Conservation (phyloP, 225 moss, liverwort and hornwort species). For the Polytrichum formosum region DNA sequence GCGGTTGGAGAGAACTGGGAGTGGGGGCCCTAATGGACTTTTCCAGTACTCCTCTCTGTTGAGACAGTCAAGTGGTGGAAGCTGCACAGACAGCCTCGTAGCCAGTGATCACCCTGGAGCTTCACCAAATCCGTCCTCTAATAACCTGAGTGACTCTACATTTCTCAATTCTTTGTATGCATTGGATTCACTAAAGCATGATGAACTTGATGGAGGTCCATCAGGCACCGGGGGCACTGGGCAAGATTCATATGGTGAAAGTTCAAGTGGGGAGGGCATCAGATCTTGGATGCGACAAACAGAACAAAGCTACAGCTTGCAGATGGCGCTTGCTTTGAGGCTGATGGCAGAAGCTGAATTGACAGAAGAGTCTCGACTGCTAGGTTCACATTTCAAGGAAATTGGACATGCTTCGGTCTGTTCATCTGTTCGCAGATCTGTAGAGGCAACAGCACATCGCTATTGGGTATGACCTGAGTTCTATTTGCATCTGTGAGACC, state of each 20-base stretch:
- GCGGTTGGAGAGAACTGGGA: slow-evolving; percentile 5
- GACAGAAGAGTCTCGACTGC: slow-evolving; percentile 40
- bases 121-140: slow-evolving; percentile 8
- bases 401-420: slow-evolving; percentile 16
- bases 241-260: slow-evolving; percentile 1
- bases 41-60: slow-evolving; percentile 9
- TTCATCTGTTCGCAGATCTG: slow-evolving; percentile 49
- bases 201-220: slow-evolving; percentile 2
- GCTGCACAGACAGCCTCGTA: slow-evolving; percentile 22
- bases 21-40: slow-evolving; percentile 18
- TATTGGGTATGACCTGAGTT: slow-evolving; percentile 39
- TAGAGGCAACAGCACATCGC: slow-evolving; percentile 53
- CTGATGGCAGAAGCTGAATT: slow-evolving; percentile 55
- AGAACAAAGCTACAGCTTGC: slow-evolving; percentile 49
- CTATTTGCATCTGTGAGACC: too few relatives aligned
- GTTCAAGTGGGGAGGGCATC: slow-evolving; percentile 5
- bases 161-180: slow-evolving; percentile 18
- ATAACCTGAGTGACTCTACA: slow-evolving; percentile 24
- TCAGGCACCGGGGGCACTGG: slow-evolving; percentile 8
- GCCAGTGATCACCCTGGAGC: slow-evolving; percentile 30
- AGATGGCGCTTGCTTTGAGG: slow-evolving; percentile 46
- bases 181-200: slow-evolving; percentile 4
- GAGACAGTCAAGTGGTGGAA: slow-evolving; percentile 27
- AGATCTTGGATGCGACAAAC: slow-evolving; percentile 49
- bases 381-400: slow-evolving; percentile 41